phyloP scores from a whole-genome alignment of 2,329 filamentous ascomycete species.

The Tolypocladium ophioglossoides region DNA sequence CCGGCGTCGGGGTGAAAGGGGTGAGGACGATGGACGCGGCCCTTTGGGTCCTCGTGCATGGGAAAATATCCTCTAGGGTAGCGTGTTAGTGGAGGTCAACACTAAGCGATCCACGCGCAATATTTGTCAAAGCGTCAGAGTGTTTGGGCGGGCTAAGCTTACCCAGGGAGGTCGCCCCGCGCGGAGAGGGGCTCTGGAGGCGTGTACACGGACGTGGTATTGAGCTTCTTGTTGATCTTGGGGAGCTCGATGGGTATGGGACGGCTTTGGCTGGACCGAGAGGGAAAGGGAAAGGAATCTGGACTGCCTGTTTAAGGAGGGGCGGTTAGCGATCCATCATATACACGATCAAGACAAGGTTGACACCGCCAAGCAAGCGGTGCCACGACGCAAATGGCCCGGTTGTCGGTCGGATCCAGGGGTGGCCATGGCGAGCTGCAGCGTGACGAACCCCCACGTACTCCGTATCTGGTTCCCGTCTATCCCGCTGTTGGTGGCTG shows the following conservation, averaged over 20 bases:
- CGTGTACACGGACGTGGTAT: slow-evolving; percentile 28
- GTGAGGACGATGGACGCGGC: slow-evolving; percentile 36
- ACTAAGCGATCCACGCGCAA: background rate
- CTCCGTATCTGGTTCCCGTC: background rate
- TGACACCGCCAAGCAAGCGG: background rate
- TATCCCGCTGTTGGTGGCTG: background rate
- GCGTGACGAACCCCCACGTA: background rate
- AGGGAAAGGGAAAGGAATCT: slow-evolving; percentile 5
- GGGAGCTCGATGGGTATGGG: slow-evolving; percentile 46
- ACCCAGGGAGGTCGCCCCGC: slow-evolving; percentile 49
- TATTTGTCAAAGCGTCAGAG: background rate
- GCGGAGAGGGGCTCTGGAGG: slow-evolving; percentile 42
- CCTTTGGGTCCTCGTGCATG: slow-evolving; percentile 42
- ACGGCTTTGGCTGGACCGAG: slow-evolving; percentile 19
- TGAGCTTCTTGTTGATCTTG: slow-evolving; percentile 24
- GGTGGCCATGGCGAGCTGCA: background rate
- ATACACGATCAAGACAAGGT: background rate
- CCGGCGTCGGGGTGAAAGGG: slow-evolving; percentile 36
- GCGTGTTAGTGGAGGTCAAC: background rate
- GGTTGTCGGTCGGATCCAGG: background rate
- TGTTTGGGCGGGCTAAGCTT: slow-evolving; percentile 16
- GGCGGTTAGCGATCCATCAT: background rate
- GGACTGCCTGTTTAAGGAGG: slow-evolving; percentile 1
- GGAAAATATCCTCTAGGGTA: slow-evolving; percentile 47
- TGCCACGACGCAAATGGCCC: background rate